A percentile compares a stretch with the other conserved stretches of the same genome.
phyloP scores from a whole-genome alignment of 2,329 filamentous ascomycete species.

The Botrytis medusae region DNA sequence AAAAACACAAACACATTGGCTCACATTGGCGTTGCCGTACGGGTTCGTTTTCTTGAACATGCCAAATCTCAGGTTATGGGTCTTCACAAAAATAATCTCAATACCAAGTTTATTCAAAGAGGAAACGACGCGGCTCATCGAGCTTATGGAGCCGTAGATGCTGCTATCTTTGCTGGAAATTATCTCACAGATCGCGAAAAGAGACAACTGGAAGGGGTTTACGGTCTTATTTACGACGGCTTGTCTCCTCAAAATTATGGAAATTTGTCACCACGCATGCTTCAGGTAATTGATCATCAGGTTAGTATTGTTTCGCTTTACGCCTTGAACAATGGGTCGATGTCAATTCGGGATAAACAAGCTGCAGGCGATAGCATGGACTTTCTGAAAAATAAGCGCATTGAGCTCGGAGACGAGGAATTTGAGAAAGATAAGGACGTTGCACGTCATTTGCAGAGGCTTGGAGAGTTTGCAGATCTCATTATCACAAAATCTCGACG shows the following conservation, averaged over 20 bases:
- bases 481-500: background rate
- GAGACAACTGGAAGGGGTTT: background rate
- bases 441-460: background rate
- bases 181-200: background rate
- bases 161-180: background rate
- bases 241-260: background rate
- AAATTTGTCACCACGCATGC: background rate
- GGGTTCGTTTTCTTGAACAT: constrained; percentile 5
- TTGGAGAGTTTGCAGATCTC: background rate
- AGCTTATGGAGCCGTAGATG: background rate
- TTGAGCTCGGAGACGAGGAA: background rate
- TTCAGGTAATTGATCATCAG: background rate
- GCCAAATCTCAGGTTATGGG: background rate
- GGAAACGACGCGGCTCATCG: constrained; percentile 2
- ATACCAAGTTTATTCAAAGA: background rate
- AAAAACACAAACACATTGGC: background rate
- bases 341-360: background rate
- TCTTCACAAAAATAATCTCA: background rate
- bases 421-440: background rate
- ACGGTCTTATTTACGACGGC: background rate
- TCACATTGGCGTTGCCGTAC: background rate
- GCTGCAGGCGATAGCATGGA: constrained; percentile 4
- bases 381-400: background rate
- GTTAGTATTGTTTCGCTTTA: background rate
- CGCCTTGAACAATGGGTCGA: background rate